These are phyloP conservation scores for Byssothecium circinans DNA, from an alignment of 2,329 filamentous ascomycete genomes.

Conservation along the genomic window DNA sequence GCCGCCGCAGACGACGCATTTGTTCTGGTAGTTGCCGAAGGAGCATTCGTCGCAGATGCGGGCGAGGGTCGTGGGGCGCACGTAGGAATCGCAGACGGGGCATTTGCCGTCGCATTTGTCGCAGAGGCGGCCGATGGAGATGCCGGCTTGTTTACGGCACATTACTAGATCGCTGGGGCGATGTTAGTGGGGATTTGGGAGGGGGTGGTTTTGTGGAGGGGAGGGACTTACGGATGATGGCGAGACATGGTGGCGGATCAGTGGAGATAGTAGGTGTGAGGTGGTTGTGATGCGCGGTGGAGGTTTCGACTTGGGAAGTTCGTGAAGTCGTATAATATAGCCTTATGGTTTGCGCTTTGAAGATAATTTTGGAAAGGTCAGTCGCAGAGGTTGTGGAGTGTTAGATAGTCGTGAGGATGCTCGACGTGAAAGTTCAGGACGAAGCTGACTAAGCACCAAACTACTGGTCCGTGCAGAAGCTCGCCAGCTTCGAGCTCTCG, in stretches of 20 bases:
- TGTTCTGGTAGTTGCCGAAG: conserved; percentile 99
- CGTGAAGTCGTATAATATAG: too few species aligned
- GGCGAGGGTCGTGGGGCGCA: conserved; percentile 93
- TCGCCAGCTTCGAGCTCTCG: conserved; percentile 14
- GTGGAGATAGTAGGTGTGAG: not conserved
- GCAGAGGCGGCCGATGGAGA: conserved; percentile 96
- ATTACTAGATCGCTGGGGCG: conserved; percentile 83
- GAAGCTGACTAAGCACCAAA: conserved; percentile 9
- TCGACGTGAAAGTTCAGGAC: not conserved
- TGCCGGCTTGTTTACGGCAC: conserved; percentile 98
- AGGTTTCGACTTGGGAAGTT: too few species aligned
- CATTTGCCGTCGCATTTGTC: conserved; percentile 99
- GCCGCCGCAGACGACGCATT: conserved; percentile 97
- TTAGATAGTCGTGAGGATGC: too few species aligned
- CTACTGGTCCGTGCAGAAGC: conserved; percentile 30
- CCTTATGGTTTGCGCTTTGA: too few species aligned
- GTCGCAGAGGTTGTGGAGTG: not conserved
- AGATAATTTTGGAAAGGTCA: too few species aligned
- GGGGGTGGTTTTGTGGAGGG: conserved; percentile 4
- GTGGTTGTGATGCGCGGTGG: not conserved
- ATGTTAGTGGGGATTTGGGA: conserved; percentile 20
- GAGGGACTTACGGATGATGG: conserved; percentile 75
- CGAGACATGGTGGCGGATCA: conserved; percentile 69
- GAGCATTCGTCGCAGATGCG: conserved; percentile 99
- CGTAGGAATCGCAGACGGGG: conserved; percentile 98